Percentiles rank a stretch among this genome's conserved stretches.
These are phyloP conservation scores for Barnettozyma sp. DNA, from an alignment of 805 yeast species.

Conservation along the genomic window DNA sequence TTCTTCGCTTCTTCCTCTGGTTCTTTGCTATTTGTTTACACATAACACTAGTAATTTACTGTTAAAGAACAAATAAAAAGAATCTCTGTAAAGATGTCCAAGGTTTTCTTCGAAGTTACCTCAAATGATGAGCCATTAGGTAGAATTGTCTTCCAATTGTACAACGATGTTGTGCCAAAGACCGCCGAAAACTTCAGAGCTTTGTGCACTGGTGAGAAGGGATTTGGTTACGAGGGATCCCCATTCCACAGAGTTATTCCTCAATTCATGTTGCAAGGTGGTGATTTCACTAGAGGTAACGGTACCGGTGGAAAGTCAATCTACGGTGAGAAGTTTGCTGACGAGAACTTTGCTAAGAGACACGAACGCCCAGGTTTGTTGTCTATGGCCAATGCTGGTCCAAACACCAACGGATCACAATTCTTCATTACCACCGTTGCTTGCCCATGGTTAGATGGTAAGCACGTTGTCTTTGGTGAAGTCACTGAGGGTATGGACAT, in stretches of 20 bases:
- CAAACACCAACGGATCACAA: constrained; percentile 84
- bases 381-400: constrained; percentile 80
- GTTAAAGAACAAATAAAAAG: no score
- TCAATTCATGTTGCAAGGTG: constrained; percentile 74
- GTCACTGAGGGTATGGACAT: constrained; percentile 33
- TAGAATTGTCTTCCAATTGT: constrained; percentile 79
- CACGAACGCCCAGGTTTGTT: constrained; percentile 64
- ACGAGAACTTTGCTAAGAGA: constrained; percentile 61
- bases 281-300: constrained; percentile 63
- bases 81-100: constrained; percentile 58
- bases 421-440: constrained; percentile 90
- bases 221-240: constrained; percentile 12
- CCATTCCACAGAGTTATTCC: constrained; percentile 16
- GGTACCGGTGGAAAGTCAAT: constrained; percentile 75
- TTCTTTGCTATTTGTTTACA: no score
- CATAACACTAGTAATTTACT: no score
- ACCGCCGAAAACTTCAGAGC: constrained; percentile 15
- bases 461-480: constrained; percentile 93
- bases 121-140: constrained; percentile 71
- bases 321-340: constrained; percentile 59
- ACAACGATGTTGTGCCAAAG: constrained; percentile 50
- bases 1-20: not conserved
- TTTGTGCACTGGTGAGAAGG: constrained; percentile 14
- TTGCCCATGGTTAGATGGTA: constrained; percentile 88
- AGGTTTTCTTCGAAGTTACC: constrained; percentile 77